phyloP scores from a whole-genome alignment of 2,329 filamentous ascomycete genomes.

The Fusarium tjaetaba region DNA sequence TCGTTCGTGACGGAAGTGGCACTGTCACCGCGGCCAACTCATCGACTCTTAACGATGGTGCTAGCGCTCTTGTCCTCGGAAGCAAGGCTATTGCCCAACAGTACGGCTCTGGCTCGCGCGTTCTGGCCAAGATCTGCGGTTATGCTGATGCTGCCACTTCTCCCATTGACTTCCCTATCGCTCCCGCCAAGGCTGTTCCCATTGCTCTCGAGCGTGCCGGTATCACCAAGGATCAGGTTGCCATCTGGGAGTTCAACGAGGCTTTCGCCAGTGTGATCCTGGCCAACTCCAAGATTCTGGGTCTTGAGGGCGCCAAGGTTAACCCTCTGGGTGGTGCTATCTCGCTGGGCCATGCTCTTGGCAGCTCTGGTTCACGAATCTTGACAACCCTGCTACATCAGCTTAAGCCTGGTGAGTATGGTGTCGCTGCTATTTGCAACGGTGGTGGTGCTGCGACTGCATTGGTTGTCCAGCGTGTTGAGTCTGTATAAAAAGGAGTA shows the following conservation, averaged over 20 bases:
- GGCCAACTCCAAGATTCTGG: slow-evolving; percentile 92
- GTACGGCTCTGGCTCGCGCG: slow-evolving; percentile 80
- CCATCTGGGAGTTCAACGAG: slow-evolving; percentile 98
- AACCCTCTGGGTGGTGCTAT: slow-evolving; percentile 93
- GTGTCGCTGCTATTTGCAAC: slow-evolving; percentile 96
- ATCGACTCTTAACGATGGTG: slow-evolving; percentile 94
- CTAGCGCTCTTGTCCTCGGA: slow-evolving; percentile 86
- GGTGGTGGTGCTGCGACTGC: slow-evolving; percentile 93
- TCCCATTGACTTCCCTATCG: slow-evolving; percentile 92
- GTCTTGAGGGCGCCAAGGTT: slow-evolving; percentile 80
- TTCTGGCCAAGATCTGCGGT: slow-evolving; percentile 86
- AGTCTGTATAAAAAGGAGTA: slow-evolving; percentile 57
- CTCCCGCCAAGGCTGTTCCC: slow-evolving; percentile 90
- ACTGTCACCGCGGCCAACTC: slow-evolving; percentile 96
- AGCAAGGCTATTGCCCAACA: slow-evolving; percentile 83
- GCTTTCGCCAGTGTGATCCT: slow-evolving; percentile 96
- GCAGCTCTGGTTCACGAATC: slow-evolving; percentile 92
- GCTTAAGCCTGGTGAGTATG: slow-evolving; percentile 90
- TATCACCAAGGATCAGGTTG: slow-evolving; percentile 89
- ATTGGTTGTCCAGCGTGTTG: slow-evolving; percentile 87
- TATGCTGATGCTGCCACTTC: slow-evolving; percentile 92
- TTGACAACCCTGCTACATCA: slow-evolving; percentile 91
- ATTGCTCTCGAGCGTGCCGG: slow-evolving; percentile 89
- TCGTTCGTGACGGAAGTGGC: slow-evolving; percentile 84
- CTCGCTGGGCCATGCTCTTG: slow-evolving; percentile 88